Percentiles rank a stretch among this genome's conserved stretches.
These are phyloP conservation scores for Solanum rostratum DNA, from an alignment of 257 asterid species.

Conservation along the genomic window DNA sequence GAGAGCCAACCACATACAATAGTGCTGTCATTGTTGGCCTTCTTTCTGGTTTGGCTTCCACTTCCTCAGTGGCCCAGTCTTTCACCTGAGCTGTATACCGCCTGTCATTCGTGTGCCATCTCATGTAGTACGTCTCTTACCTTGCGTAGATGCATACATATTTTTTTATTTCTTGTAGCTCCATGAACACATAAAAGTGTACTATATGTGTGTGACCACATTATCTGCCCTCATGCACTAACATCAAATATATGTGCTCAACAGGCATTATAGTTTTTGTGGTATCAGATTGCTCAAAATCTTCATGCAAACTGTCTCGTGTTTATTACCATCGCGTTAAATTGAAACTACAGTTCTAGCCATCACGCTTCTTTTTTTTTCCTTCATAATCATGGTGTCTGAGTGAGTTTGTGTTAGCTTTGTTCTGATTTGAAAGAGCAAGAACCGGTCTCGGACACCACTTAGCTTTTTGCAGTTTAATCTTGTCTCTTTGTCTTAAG, in stretches of 20 bases:
- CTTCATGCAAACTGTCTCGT: not conserved
- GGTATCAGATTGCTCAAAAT: not conserved
- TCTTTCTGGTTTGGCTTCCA: conserved; percentile 67
- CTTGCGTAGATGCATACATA: not conserved
- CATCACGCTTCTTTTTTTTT: not conserved
- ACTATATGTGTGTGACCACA: not conserved
- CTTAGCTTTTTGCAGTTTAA: not conserved
- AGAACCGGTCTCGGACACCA: not conserved
- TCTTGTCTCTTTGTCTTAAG: not conserved
- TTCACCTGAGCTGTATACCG: conserved; percentile 20
- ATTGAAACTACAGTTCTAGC: not conserved
- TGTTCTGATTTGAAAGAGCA: not conserved
- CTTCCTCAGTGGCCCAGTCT: conserved; percentile 45
- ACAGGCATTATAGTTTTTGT: not conserved
- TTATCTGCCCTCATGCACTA: not conserved
- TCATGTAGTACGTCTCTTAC: not conserved
- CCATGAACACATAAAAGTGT: not conserved
- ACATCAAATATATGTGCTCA: not conserved
- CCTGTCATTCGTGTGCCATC: not conserved
- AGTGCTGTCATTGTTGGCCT: conserved; percentile 66
- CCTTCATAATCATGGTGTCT: not conserved
- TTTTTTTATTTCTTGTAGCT: conserved; percentile 4
- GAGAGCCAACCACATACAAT: conserved; percentile 77
- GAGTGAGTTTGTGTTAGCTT: not conserved
- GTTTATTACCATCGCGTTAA: not conserved